Percentiles rank a stretch among this genome's conserved stretches.
Evolutionary conservation across 2,329 filamentous ascomycete genomes (phyloP).

Genomic region (Clonostachys sp.): DNA sequence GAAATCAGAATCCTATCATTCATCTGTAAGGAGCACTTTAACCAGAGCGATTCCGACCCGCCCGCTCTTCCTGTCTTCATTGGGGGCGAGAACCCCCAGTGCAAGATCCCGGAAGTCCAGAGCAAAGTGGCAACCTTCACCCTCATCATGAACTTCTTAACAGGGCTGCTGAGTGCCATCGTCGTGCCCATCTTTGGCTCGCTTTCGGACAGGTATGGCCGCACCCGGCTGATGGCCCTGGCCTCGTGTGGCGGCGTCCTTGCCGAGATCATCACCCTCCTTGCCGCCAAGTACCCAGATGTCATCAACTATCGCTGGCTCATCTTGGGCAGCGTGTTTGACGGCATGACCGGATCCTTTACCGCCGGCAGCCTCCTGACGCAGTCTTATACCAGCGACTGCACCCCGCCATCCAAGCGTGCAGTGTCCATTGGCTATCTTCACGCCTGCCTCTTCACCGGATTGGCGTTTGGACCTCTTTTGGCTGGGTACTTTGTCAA

Average conservation of each 20-base stretch:
- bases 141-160: constrained; percentile 68
- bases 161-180: constrained; percentile 74
- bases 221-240: constrained; percentile 68
- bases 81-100: constrained; percentile 71
- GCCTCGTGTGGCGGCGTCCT: constrained; percentile 71
- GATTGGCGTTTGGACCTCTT: constrained; percentile 83
- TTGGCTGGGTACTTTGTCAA: constrained; percentile 77
- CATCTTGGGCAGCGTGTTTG: constrained; percentile 69
- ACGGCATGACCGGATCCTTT: constrained; percentile 86
- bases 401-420: constrained; percentile 73
- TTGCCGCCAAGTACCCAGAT: constrained; percentile 73
- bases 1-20: constrained; percentile 63
- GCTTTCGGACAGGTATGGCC: constrained; percentile 81
- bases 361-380: constrained; percentile 72
- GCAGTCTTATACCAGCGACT: constrained; percentile 87
- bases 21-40: constrained; percentile 78
- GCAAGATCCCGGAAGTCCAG: constrained; percentile 74
- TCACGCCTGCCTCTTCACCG: constrained; percentile 82
- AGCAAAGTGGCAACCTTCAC: constrained; percentile 73
- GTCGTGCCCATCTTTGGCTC: constrained; percentile 79
- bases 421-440: constrained; percentile 86
- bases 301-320: constrained; percentile 73
- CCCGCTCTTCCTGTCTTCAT: constrained; percentile 60
- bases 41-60: constrained; percentile 51
- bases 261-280: constrained; percentile 71